Percentiles rank a stretch among this genome's conserved stretches.
Conservation (phyloP, 1,284 basidiomycete genomes). For the Cutaneotrichosporon mucoides region DNA sequence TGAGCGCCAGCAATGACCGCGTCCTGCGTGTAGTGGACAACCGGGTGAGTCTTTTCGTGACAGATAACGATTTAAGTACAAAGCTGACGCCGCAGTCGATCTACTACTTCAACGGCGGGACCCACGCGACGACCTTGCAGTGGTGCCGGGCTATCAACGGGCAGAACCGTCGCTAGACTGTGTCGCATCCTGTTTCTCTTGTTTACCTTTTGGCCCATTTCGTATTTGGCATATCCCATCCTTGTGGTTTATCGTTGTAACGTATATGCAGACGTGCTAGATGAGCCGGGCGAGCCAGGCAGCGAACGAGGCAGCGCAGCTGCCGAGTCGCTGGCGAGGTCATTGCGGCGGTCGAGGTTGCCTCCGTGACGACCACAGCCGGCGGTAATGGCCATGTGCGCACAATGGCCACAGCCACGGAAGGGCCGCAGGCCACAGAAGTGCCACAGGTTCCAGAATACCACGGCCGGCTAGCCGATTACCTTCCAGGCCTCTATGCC, state of each 20-base stretch:
- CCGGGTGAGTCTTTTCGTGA: constrained; percentile 23
- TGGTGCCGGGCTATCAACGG: constrained; percentile 62
- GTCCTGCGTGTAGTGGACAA: constrained; percentile 54
- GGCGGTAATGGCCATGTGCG: too few relatives aligned
- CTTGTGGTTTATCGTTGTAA: constrained; percentile 2
- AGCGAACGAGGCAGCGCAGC: too few relatives aligned
- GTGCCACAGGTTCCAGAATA: too few relatives aligned
- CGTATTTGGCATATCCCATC: not conserved
- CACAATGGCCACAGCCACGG: too few relatives aligned
- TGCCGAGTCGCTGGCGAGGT: too few relatives aligned
- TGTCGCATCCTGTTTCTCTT: not conserved
- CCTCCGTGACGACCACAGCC: too few relatives aligned
- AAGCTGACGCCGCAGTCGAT: constrained; percentile 57
- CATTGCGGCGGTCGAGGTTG: too few relatives aligned
- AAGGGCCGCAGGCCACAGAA: too few relatives aligned
- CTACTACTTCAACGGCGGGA: constrained; percentile 81
- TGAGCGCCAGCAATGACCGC: constrained; percentile 66
- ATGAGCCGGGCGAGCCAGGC: not conserved
- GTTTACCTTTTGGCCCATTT: not conserved
- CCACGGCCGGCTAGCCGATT: too few relatives aligned
- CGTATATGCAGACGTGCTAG: constrained; percentile 1
- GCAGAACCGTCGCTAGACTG: constrained; percentile 19
- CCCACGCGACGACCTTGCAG: constrained; percentile 73
- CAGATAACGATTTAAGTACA: constrained; percentile 56
- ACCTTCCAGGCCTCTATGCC: too few relatives aligned